phyloP scores from a whole-genome alignment of 129 eudicot species.

The Gnaphalium uliginosum region DNA sequence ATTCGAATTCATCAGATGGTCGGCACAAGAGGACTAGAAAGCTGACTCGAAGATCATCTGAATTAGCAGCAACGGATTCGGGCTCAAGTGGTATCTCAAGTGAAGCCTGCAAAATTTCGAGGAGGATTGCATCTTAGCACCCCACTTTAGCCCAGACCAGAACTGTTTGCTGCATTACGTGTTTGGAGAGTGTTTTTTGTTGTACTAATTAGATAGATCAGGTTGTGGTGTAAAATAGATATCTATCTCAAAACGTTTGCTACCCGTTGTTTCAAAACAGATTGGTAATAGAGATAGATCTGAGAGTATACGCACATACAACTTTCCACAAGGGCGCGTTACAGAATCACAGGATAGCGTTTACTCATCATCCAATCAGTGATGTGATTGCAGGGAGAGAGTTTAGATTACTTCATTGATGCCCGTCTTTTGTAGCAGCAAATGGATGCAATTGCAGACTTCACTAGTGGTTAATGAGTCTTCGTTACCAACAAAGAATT shows the following conservation, averaged over 20 bases:
- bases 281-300: conserved; percentile 99
- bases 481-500: neutral
- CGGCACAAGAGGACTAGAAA: conserved; percentile 39
- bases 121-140: too few species aligned
- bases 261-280: too few species aligned
- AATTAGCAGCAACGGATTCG: too few species aligned
- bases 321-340: conserved; percentile 98
- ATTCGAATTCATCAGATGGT: conserved; percentile 14
- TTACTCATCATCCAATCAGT: conserved; percentile 72
- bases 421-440: conserved; percentile 89
- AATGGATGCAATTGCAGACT: conserved; percentile 84
- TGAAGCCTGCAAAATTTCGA: too few species aligned
- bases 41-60: conserved; percentile 32
- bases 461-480: conserved; percentile 30
- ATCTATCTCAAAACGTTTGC: too few species aligned
- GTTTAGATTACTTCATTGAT: conserved; percentile 70
- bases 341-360: conserved; percentile 94
- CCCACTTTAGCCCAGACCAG: too few species aligned
- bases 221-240: too few species aligned
- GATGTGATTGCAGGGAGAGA: conserved; percentile 83
- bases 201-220: too few species aligned
- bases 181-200: too few species aligned
- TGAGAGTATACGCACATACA: conserved; percentile 92
- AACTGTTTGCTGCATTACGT: too few species aligned
- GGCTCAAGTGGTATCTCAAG: too few species aligned